These are phyloP conservation scores for Apiotrichum porosum DNA, from an alignment of 1,284 basidiomycete genomes.

Conservation along the genomic window DNA sequence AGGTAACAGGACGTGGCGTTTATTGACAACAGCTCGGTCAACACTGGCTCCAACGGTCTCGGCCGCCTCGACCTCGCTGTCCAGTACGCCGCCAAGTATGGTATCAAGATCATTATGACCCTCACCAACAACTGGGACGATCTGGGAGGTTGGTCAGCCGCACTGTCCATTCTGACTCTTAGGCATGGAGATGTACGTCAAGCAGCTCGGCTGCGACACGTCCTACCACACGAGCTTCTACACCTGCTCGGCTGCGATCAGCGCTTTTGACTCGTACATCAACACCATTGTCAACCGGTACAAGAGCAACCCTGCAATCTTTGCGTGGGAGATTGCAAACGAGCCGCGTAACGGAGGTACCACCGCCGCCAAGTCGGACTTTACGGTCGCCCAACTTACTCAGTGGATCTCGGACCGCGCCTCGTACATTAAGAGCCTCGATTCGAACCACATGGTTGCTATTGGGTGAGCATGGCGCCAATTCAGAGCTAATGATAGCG, in stretches of 20 bases:
- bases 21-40: too few relatives aligned
- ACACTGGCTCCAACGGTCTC: neutral
- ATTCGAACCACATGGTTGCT: conserved; percentile 62
- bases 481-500: too few relatives aligned
- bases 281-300: conserved; percentile 57
- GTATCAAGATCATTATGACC: neutral
- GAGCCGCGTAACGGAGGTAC: conserved; percentile 57
- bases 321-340: conserved; percentile 63
- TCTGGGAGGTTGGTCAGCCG: too few relatives aligned
- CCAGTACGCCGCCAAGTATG: neutral
- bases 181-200: conserved; percentile 1
- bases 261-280: conserved; percentile 59
- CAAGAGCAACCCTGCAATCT: conserved; percentile 53
- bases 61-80: neutral
- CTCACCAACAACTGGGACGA: neutral
- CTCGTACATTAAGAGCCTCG: conserved; percentile 52
- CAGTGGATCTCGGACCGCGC: conserved; percentile 56
- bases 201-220: neutral
- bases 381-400: conserved; percentile 52
- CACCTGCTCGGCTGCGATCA: conserved; percentile 53
- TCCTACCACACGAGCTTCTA: conserved; percentile 59
- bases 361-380: conserved; percentile 44
- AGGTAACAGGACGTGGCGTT: too few relatives aligned
- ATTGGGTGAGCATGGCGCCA: too few relatives aligned
- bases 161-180: too few relatives aligned